Conservation (phyloP, 1,284 basidiomycete genomes). For the Cryptococcus sp. region DNA sequence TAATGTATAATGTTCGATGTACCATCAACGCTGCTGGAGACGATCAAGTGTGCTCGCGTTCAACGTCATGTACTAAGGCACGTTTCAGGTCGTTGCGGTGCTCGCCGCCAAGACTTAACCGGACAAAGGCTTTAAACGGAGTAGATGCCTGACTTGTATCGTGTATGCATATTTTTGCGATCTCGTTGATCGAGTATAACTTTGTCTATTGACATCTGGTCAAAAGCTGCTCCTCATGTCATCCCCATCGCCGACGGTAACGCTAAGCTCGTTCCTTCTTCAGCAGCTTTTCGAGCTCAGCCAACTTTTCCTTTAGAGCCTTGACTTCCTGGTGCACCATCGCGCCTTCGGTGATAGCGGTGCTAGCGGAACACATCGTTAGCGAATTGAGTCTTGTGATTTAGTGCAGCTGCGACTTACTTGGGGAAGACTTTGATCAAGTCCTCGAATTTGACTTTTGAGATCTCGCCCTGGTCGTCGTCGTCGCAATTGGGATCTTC, state of each 20-base stretch:
- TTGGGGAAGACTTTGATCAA: constrained; percentile 77
- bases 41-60: too few relatives aligned
- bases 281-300: constrained; percentile 57
- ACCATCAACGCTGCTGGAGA: too few relatives aligned
- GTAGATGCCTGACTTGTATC: too few relatives aligned
- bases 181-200: too few relatives aligned
- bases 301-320: constrained; percentile 63
- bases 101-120: too few relatives aligned
- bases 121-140: too few relatives aligned
- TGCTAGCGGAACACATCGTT: constrained; percentile 22
- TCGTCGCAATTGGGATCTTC: constrained; percentile 60
- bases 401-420: constrained; percentile 56
- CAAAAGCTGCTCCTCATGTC: not conserved
- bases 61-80: too few relatives aligned
- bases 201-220: too few relatives aligned
- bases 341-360: constrained; percentile 63
- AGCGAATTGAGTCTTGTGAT: not conserved
- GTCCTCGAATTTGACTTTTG: constrained; percentile 71
- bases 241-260: not conserved
- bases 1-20: too few relatives aligned
- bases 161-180: too few relatives aligned
- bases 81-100: too few relatives aligned
- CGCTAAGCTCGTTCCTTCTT: not conserved
- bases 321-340: constrained; percentile 68
- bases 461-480: constrained; percentile 61